These are phyloP conservation scores for Phycomyces nitens DNA, from an alignment of 192 early-diverging fungal genomes.

Conservation along the genomic window DNA sequence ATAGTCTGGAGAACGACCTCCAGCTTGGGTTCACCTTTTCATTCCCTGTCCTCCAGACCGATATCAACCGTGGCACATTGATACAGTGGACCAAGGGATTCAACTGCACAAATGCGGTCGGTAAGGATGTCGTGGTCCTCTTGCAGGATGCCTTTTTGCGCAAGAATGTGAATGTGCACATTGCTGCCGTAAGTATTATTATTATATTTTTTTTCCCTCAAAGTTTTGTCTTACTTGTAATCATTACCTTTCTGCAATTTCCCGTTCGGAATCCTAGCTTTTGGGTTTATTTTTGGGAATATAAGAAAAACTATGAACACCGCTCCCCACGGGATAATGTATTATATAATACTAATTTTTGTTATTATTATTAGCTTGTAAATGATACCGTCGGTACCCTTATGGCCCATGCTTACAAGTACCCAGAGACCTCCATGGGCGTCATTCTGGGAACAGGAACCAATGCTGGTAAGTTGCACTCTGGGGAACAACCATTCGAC, in stretches of 20 bases:
- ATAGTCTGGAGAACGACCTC: conserved; percentile 37
- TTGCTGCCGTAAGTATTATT: conserved; percentile 35
- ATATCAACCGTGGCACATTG: conserved; percentile 65
- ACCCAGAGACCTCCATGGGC: conserved; percentile 77
- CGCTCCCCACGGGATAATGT: too few relatives aligned
- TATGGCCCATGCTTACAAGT: conserved; percentile 76
- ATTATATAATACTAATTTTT: too few relatives aligned
- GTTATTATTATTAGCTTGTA: conserved; percentile 50
- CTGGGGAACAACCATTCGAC: too few relatives aligned
- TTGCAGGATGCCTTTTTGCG: conserved; percentile 78
- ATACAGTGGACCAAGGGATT: conserved; percentile 92
- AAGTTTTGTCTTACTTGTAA: not conserved
- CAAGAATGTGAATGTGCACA: conserved; percentile 68
- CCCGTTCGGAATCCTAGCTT: too few relatives aligned
- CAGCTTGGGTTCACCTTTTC: conserved; percentile 94
- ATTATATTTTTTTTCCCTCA: not conserved
- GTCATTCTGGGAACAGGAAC: conserved; percentile 95
- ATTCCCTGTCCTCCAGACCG: conserved; percentile 86
- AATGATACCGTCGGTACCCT: conserved; percentile 97
- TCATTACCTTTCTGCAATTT: not conserved
- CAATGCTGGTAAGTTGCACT: conserved; percentile 48
- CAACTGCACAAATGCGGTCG: conserved; percentile 65
- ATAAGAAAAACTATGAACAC: too few relatives aligned
- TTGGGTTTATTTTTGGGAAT: too few relatives aligned
- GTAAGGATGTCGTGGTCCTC: conserved; percentile 70